Base-by-base conservation (phyloP, 208 protist genomes). In the Balamuthia mandrillaris region DNA sequence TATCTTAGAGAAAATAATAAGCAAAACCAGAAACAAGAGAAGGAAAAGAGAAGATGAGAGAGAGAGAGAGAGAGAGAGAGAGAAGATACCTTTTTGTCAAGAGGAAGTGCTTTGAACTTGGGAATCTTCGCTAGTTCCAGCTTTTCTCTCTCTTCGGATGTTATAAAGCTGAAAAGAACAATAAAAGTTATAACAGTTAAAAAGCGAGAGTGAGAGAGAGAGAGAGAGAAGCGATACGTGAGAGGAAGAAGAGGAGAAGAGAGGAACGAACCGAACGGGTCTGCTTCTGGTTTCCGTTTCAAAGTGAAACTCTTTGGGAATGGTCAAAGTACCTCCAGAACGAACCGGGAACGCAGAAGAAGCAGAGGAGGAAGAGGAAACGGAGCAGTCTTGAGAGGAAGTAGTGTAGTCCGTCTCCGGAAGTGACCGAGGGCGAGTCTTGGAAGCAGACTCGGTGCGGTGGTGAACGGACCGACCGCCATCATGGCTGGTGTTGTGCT, bases 301-400 rank as follows among this genome's bases (percentile, higher is more conserved):
- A 47, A 81, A 81, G 7, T n/a, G 44, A 27, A 81, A 81, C 51
- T 81, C 74, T 24, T 81, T 60, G 3, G 74, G 74, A 24, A 24
- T n/a, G n/a, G 49, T 56, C 18, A 56, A n/a, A 56, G 49, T n/a
- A n/a, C n/a, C n/a, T n/a, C n/a, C n/a, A n/a, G n/a, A n/a, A n/a
- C n/a, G n/a, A n/a, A n/a, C n/a, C n/a, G n/a, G n/a, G n/a, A n/a
- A n/a, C n/a, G n/a, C n/a, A n/a, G n/a, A n/a, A n/a, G n/a, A n/a
- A n/a, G n/a, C n/a, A n/a, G n/a, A n/a, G n/a, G n/a, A n/a, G n/a
- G n/a, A n/a, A n/a, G n/a, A n/a, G n/a, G n/a, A n/a, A n/a, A n/a
- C n/a, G n/a, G n/a, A n/a, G n/a, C n/a, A n/a, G n/a, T n/a, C n/a
- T n/a, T n/a, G n/a, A n/a, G n/a, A n/a, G n/a, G n/a, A n/a, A n/a